Evolutionary conservation across 208 protist genomes (phyloP).

Genomic region (Acanthamoeba divionensis): DNA sequence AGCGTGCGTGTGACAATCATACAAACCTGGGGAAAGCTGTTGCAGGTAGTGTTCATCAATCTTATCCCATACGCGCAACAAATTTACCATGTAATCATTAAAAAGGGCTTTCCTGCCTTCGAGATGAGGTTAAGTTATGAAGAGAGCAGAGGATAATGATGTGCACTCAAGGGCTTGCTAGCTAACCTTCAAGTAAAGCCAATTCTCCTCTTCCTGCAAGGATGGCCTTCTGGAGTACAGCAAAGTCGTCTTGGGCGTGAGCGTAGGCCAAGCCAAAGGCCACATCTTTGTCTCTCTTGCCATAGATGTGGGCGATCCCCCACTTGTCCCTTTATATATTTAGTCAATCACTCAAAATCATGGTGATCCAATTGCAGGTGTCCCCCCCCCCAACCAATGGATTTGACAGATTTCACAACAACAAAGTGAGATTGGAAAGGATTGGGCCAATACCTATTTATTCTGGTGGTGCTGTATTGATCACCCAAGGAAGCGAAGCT

Average conservation of each 20-base stretch:
- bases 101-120: neutral
- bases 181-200: neutral
- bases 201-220: neutral
- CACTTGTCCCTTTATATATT: neutral
- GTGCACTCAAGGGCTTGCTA: too few species aligned
- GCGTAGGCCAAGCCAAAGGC: constrained; percentile 45
- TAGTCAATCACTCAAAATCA: neutral
- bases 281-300: constrained; percentile 17
- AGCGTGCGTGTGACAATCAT: too few species aligned
- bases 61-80: neutral
- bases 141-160: neutral
- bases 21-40: constrained; percentile 15
- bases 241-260: constrained; percentile 32
- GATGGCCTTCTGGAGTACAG: neutral
- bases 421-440: neutral
- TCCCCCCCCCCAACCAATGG: neutral
- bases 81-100: constrained; percentile 24
- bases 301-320: neutral
- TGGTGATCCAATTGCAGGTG: neutral
- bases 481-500: neutral
- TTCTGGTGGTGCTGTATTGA: constrained; percentile 1
- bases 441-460: neutral
- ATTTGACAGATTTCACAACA: neutral
- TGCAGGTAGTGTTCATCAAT: neutral
- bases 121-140: neutral